Evolutionary conservation across 192 early-diverging fungal species (phyloP), one percentile per base, ranked within the genome.

Genomic region (Phlyctochytrium bullatum): DNA sequence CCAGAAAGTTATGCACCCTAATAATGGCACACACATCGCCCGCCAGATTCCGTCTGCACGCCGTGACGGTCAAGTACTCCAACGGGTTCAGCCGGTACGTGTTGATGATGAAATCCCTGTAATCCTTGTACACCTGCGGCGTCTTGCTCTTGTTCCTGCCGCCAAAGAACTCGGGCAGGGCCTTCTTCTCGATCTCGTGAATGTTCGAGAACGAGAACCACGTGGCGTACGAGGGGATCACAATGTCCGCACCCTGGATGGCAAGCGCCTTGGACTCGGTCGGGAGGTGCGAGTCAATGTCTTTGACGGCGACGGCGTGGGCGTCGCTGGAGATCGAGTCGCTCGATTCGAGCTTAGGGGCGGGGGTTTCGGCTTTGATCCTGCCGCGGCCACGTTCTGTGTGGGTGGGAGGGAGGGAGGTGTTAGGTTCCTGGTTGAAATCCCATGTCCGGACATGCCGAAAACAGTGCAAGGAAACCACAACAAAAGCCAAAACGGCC

Each of bases 91-190:
- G 81, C 24, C 97, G 89, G 75, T 96, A 97, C n/a, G 91, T 92
- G 77, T 97, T 97, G 81, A 99, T 83, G 92, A 99, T 99, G 69
- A 99, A 99, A 78, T 99, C 94, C 56, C 97, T 88, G 70, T 97
- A 79, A 64, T 79, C 92, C 76, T 90, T 90, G 77, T 97, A 98
- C 34, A 98, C 84, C 0, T 85, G 76, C 0, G 94, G 93, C 23
- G 95, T 96, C 68, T 98, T 99, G 57, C 89, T 92, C 69, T 86
- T 86, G 80, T 97, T 96, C 68, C 88, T 88, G 59, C 81, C 79
- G 72, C 93, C 97, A 80, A 98, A 98, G 75, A 98, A 99, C 79
- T 99, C 97, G 47, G 95, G 96, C 35, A 98, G 79, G 4, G 91
- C 88, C 28, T 88, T 89, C 35, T 85, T 82, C 78, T 99, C 97